These are phyloP conservation scores for Physaria fendleri DNA, from an alignment of 345 rosid species.

Conservation along the genomic window DNA sequence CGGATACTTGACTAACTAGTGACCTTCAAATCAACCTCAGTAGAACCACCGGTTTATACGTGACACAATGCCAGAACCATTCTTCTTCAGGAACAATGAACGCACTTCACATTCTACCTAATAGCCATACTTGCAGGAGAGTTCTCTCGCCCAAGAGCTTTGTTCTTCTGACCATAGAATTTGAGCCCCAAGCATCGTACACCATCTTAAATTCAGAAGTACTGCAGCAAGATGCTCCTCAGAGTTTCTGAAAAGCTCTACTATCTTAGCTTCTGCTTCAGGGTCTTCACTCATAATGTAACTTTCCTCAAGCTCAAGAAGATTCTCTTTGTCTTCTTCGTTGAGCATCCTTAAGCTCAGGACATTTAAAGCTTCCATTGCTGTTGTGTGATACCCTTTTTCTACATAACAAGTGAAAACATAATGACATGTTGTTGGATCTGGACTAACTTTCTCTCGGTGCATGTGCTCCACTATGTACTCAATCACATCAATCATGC, in stretches of 20 bases:
- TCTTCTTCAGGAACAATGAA: background rate
- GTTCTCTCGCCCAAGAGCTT: slow-evolving; percentile 54
- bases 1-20: background rate
- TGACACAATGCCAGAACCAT: background rate
- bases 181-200: slow-evolving; percentile 47
- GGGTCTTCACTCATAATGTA: slow-evolving; percentile 48
- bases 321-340: slow-evolving; percentile 27
- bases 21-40: background rate
- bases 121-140: slow-evolving; percentile 33
- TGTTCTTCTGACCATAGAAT: slow-evolving; percentile 59
- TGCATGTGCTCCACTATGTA: slow-evolving; percentile 54
- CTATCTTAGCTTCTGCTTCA: slow-evolving; percentile 49
- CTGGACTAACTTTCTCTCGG: slow-evolving; percentile 52
- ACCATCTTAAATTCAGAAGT: slow-evolving; percentile 69
- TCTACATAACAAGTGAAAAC: slow-evolving; percentile 49
- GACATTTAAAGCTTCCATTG: slow-evolving; percentile 71
- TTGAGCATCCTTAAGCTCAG: slow-evolving; percentile 61
- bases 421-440: slow-evolving; percentile 54
- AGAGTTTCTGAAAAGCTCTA: slow-evolving; percentile 33
- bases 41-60: background rate
- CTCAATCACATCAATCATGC: slow-evolving; percentile 61
- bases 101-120: slow-evolving; percentile 4
- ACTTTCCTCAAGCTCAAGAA: slow-evolving; percentile 48
- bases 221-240: slow-evolving; percentile 42
- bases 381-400: slow-evolving; percentile 37